phyloP scores from a whole-genome alignment of 2,329 filamentous ascomycete species.

The Trichophyton mentagrophytes region DNA sequence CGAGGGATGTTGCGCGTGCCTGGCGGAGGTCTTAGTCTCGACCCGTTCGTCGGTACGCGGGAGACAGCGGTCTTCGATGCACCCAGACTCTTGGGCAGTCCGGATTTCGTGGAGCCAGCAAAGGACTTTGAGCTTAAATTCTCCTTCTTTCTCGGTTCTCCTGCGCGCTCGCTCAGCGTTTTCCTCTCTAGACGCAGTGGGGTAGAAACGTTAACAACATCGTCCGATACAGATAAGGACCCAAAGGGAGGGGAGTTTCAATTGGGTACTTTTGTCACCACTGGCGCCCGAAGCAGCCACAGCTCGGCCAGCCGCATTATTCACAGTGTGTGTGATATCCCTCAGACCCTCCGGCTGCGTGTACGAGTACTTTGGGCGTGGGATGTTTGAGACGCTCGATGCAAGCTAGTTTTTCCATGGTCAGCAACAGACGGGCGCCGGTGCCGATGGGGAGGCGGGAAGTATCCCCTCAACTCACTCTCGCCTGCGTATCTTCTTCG shows the following conservation, averaged over 20 bases:
- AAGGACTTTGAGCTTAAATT: conserved; percentile 17
- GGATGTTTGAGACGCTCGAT: conserved; percentile 2
- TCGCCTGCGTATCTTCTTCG: background rate
- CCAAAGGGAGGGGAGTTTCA: background rate
- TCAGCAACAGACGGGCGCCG: background rate
- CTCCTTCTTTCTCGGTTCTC: conserved; percentile 33
- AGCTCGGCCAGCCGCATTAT: conserved; percentile 34
- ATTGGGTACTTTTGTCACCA: background rate
- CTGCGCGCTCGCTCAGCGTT: conserved; percentile 41
- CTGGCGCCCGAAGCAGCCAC: background rate
- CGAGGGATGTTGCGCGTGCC: conserved; percentile 29
- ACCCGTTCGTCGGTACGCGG: background rate
- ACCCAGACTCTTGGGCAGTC: background rate
- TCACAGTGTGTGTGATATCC: conserved; percentile 41
- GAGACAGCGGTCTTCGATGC: background rate
- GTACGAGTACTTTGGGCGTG: background rate
- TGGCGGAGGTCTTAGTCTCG: conserved; percentile 19
- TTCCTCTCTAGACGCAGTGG: background rate
- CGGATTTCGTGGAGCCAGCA: background rate
- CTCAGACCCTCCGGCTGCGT: conserved; percentile 26
- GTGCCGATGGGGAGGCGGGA: background rate
- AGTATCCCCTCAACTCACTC: background rate
- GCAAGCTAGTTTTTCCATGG: background rate
- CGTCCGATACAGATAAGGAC: background rate
- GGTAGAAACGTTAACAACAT: background rate